These are phyloP conservation scores for Allodekkera sacchari DNA, from an alignment of 805 yeast genomes.

Conservation along the genomic window DNA sequence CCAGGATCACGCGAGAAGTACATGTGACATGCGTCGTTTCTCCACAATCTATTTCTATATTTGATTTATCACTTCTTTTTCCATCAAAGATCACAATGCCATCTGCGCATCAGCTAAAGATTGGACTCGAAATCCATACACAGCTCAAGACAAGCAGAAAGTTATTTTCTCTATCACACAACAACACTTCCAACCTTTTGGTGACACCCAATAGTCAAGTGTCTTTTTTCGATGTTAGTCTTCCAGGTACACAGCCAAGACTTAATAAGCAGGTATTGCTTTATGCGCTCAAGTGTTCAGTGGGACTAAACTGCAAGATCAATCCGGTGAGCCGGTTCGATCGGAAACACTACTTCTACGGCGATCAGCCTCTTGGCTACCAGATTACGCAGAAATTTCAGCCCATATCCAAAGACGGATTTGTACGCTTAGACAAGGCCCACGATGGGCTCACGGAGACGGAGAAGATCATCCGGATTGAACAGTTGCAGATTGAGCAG, in stretches of 20 bases:
- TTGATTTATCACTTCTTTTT: too few species aligned
- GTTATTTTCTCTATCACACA: slow-evolving; percentile 60
- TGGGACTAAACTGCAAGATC: slow-evolving; percentile 56
- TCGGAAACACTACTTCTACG: slow-evolving; percentile 91
- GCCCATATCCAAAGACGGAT: slow-evolving; percentile 72
- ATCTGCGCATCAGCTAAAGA: slow-evolving; percentile 37
- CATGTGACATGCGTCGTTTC: too few species aligned
- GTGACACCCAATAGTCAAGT: slow-evolving; percentile 56
- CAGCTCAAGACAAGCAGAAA: slow-evolving; percentile 71
- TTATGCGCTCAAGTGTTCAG: slow-evolving; percentile 64
- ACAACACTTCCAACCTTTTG: slow-evolving; percentile 34
- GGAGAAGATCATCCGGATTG: slow-evolving; percentile 47
- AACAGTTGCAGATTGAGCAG: slow-evolving; percentile 87
- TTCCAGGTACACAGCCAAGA: slow-evolving; percentile 90
- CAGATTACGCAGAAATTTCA: slow-evolving; percentile 86
- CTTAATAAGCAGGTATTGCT: slow-evolving; percentile 68
- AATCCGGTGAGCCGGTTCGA: slow-evolving; percentile 63
- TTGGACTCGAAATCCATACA: slow-evolving; percentile 92
- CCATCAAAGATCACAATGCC: too few species aligned
- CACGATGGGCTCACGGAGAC: slow-evolving; percentile 41
- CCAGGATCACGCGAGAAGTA: too few species aligned
- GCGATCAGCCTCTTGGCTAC: slow-evolving; percentile 94
- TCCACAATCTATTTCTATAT: too few species aligned
- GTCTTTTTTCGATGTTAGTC: slow-evolving; percentile 72
- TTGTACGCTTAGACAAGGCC: slow-evolving; percentile 35